These are phyloP conservation scores for Penicillium daleae DNA, from an alignment of 495 filamentous ascomycete species.

Conservation along the genomic window DNA sequence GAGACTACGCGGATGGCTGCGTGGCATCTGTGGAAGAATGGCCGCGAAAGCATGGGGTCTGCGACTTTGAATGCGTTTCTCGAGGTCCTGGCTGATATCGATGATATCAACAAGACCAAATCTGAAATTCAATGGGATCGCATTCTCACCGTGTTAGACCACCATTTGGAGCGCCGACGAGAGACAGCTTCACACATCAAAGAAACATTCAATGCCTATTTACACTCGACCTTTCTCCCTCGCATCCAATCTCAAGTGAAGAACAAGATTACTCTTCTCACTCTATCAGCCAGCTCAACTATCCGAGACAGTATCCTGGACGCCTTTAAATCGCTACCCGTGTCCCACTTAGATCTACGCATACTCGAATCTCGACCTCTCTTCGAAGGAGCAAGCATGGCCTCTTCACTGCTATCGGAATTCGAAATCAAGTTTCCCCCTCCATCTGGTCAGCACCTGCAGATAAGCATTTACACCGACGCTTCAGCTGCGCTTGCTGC, in stretches of 20 bases:
- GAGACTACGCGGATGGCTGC: slow-evolving; percentile 54
- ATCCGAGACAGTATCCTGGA: slow-evolving; percentile 51
- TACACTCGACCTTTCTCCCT: slow-evolving; percentile 32
- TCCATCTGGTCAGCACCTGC: slow-evolving; percentile 23
- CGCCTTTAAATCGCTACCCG: slow-evolving; percentile 27
- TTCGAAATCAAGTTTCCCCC: slow-evolving; percentile 29
- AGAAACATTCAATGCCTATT: slow-evolving; percentile 40
- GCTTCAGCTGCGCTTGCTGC: slow-evolving; percentile 60
- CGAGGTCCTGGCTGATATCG: slow-evolving; percentile 45
- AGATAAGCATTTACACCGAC: slow-evolving; percentile 61
- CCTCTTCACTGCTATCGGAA: slow-evolving; percentile 46
- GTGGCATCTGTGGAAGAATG: slow-evolving; percentile 68
- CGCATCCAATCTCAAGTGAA: slow-evolving; percentile 20
- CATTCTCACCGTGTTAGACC: slow-evolving; percentile 33
- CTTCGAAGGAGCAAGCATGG: slow-evolving; percentile 64
- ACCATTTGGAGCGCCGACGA: slow-evolving; percentile 35
- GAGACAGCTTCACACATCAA: slow-evolving; percentile 32
- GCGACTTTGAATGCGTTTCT: slow-evolving; percentile 58
- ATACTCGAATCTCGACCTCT: slow-evolving; percentile 69
- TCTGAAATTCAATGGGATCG: slow-evolving; percentile 28
- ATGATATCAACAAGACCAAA: slow-evolving; percentile 21
- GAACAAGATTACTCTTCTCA: slow-evolving; percentile 52
- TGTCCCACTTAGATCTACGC: slow-evolving; percentile 51
- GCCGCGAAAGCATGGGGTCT: slow-evolving; percentile 65
- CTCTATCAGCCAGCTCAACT: slow-evolving; percentile 64